Percentiles rank a stretch among this genome's conserved stretches.
Evolutionary conservation across 2,329 filamentous ascomycete genomes (phyloP).

Genomic region (Fusarium cicatricum): DNA sequence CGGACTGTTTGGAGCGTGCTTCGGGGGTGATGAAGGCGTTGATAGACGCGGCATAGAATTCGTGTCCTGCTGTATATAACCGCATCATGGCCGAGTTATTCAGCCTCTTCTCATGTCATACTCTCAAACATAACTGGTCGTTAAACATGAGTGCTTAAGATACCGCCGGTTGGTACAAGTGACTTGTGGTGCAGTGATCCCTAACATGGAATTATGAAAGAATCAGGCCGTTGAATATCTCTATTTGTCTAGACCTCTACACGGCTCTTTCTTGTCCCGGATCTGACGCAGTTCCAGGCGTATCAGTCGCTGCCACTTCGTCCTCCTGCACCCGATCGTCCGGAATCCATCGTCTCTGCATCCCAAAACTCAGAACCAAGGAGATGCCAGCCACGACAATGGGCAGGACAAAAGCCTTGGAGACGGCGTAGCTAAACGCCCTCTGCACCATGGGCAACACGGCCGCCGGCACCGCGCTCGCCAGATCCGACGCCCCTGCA

Average conservation of each 20-base stretch:
- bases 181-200: too few species aligned
- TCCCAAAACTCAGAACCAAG: slow-evolving; percentile 19
- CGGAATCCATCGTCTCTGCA: slow-evolving; percentile 24
- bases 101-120: too few species aligned
- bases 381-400: slow-evolving; percentile 18
- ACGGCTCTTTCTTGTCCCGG: not conserved
- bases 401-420: slow-evolving; percentile 14
- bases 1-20: slow-evolving; percentile 17
- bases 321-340: slow-evolving; percentile 16
- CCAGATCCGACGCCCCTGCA: slow-evolving; percentile 10
- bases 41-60: slow-evolving; percentile 22
- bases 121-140: too few species aligned
- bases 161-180: too few species aligned
- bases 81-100: too few species aligned
- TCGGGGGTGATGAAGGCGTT: slow-evolving; percentile 19
- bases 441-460: slow-evolving; percentile 7
- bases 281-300: not conserved
- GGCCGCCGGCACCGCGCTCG: slow-evolving; percentile 1
- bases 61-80: too few species aligned
- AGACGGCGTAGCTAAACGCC: slow-evolving; percentile 4
- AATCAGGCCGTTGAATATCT: not conserved
- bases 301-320: not conserved
- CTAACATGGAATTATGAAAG: too few species aligned
- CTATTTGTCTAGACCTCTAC: not conserved
- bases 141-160: too few species aligned